These are phyloP conservation scores for Fusarium nodosum DNA, from an alignment of 2,329 filamentous ascomycete genomes.

Conservation along the genomic window DNA sequence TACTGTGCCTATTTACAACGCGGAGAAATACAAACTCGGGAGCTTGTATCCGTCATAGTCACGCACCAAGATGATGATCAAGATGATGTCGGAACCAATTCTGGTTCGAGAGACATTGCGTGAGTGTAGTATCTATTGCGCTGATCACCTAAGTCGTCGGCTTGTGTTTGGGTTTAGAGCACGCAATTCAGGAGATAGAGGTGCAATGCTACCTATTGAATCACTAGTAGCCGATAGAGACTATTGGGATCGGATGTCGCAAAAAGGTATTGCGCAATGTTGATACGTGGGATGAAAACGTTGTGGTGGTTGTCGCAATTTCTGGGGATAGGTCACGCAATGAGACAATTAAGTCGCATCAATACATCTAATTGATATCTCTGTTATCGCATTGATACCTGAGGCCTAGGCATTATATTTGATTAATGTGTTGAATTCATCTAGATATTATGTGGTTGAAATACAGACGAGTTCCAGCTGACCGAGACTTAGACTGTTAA, in stretches of 20 bases:
- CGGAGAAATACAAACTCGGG: conserved; percentile 27
- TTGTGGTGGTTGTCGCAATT: conserved; percentile 44
- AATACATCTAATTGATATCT: not conserved
- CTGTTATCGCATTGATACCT: not conserved
- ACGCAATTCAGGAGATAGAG: conserved; percentile 38
- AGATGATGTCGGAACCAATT: conserved; percentile 2
- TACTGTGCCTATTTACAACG: not conserved
- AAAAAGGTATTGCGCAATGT: conserved; percentile 44
- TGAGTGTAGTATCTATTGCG: conserved; percentile 26
- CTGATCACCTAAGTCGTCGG: conserved; percentile 5
- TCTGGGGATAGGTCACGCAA: conserved; percentile 48
- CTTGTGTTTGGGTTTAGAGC: conserved; percentile 27
- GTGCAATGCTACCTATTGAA: not conserved
- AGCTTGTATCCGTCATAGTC: conserved; percentile 23
- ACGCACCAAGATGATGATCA: not conserved
- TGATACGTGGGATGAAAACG: conserved; percentile 8
- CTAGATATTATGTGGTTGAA: fast-evolving
- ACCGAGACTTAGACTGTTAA: not conserved
- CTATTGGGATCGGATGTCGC: not conserved
- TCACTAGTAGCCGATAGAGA: not conserved
- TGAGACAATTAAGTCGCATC: conserved; percentile 14
- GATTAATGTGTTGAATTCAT: fast-evolving
- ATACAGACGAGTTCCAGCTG: conserved; percentile 6
- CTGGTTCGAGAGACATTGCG: conserved; percentile 32
- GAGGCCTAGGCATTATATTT: fast-evolving